phyloP scores from a whole-genome alignment of 768 basidiomycete species.

The Phaeolepiota aurea region DNA sequence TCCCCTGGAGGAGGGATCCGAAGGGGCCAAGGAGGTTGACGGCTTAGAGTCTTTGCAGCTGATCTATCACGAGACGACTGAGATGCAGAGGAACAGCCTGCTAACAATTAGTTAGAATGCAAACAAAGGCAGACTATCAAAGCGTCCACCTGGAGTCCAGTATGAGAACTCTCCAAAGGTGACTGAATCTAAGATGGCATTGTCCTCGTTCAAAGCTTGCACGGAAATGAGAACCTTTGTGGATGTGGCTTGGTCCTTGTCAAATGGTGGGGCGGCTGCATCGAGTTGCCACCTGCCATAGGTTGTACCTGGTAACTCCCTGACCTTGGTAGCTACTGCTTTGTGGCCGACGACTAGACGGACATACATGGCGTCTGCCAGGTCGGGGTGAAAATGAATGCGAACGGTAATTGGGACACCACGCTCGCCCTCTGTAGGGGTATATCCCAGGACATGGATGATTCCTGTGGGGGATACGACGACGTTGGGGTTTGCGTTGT shows the following conservation, averaged over 20 bases:
- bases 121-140: slow-evolving; percentile 5
- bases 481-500: slow-evolving; percentile 12
- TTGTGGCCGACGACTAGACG: slow-evolving; percentile 68
- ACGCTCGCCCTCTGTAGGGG: slow-evolving; percentile 54
- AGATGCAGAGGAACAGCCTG: slow-evolving; percentile 5
- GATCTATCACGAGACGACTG: neutral
- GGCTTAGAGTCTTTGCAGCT: slow-evolving; percentile 9
- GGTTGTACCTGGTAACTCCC: slow-evolving; percentile 34
- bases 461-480: slow-evolving; percentile 42
- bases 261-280: slow-evolving; percentile 49
- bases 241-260: slow-evolving; percentile 28
- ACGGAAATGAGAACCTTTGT: slow-evolving; percentile 48
- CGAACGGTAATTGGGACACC: slow-evolving; percentile 59
- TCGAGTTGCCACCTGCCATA: slow-evolving; percentile 59
- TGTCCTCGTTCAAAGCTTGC: slow-evolving; percentile 50
- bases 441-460: slow-evolving; percentile 59
- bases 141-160: slow-evolving; percentile 35
- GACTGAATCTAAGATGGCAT: slow-evolving; percentile 51
- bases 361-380: slow-evolving; percentile 48
- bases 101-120: slow-evolving; percentile 4
- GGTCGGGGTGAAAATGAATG: slow-evolving; percentile 47
- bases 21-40: slow-evolving; percentile 13
- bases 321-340: slow-evolving; percentile 61
- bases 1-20: slow-evolving; percentile 13
- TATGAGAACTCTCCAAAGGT: slow-evolving; percentile 70